These are phyloP conservation scores for Coelastrella sp. DNA, from an alignment of 139 green algal species.

Conservation along the genomic window DNA sequence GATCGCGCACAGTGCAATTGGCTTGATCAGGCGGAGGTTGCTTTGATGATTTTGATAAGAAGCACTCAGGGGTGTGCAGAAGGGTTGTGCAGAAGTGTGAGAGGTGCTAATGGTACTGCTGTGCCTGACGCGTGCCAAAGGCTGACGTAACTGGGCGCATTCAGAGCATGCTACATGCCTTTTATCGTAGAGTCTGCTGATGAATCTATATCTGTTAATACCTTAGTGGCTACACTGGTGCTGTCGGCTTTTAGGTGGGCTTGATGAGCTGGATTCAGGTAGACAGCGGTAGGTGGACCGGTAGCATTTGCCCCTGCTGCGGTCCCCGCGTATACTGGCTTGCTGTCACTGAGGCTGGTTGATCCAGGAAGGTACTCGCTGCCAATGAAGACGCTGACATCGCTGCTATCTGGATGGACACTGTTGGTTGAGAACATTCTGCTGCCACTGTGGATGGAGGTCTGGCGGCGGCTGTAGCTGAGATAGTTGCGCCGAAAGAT, in stretches of 20 bases:
- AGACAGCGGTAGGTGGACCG: neutral
- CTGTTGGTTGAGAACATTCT: neutral
- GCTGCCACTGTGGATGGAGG: neutral
- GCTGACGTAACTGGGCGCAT: too few relatives aligned
- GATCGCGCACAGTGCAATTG: too few relatives aligned
- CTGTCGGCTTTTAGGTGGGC: neutral
- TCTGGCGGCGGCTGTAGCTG: too few relatives aligned
- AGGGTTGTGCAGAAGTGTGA: too few relatives aligned
- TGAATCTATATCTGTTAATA: neutral
- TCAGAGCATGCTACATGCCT: too few relatives aligned
- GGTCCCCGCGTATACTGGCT: neutral
- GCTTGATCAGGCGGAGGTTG: too few relatives aligned
- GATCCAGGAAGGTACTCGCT: neutral
- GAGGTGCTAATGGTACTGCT: too few relatives aligned
- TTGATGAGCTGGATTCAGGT: neutral
- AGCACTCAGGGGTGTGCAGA: too few relatives aligned
- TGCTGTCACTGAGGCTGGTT: neutral
- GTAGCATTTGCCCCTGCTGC: neutral
- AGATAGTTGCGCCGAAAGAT: neutral
- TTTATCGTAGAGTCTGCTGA: too few relatives aligned
- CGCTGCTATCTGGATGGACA: neutral
- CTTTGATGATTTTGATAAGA: too few relatives aligned
- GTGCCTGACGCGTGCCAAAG: too few relatives aligned
- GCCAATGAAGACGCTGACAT: neutral
- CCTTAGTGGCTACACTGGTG: neutral